Base-by-base conservation (phyloP, 176 grass and related monocot species). In the Olyra latifolia region DNA sequence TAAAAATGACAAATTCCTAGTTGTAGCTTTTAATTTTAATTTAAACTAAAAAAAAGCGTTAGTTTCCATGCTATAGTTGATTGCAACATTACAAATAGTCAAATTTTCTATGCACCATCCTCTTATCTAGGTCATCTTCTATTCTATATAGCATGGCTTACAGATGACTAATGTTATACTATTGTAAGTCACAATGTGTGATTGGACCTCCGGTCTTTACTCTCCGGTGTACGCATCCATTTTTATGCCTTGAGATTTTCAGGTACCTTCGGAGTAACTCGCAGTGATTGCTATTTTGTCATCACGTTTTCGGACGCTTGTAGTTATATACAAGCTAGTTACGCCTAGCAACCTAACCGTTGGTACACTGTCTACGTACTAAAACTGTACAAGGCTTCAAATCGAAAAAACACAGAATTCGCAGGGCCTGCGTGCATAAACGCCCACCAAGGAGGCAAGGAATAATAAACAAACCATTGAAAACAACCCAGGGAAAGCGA, bases 401-500 rank as follows among this genome's bases (percentile, higher is more conserved):
- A 0, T 67, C 17, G 22, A 16, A 72, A 39, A 40, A 68, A 20
- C 7, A 12, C 3, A 13, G 5, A 66, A 10, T 5, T 0, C 3
- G 16, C 8, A 46, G 85, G 85, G 14, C 10, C 29, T 11, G 43
- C 43, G 13, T 14, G 62, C 52, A 75, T 80, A 69, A 75, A 68
- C 48, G 20, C 58, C 49, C 67, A 60, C 63, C 42, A 23, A 77
- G 39, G 41, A 50, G n/a, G n/a, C n/a, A n/a, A n/a, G n/a, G n/a
- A n/a, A 19, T 13, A 63, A 29, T 41, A 50, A 81, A 66, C 43
- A 65, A 54, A 14, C 20, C 23, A 79, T 82, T 76, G 85, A 82
- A 69, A 87, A 49, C 85, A 45, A 11, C 45, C 23, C 62, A 15
- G 19, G 27, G 50, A 64, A 40, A 81, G 16, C 25, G 42, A 46